Base-by-base conservation (phyloP, 2,329 filamentous ascomycete genomes). In the Ceratocystis colombiana region DNA sequence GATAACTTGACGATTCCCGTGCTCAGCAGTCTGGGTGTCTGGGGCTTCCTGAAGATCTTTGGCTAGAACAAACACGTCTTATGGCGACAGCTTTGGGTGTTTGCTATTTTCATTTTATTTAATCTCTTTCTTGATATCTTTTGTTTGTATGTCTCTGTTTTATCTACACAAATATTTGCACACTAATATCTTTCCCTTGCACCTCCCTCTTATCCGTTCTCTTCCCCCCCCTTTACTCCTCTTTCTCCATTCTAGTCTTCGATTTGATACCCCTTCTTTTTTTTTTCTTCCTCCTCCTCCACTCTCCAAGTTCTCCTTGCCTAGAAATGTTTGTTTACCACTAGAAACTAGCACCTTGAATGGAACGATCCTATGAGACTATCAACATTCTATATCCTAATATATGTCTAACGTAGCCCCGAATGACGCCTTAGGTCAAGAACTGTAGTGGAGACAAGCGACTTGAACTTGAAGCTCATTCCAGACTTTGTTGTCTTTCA, bases 1-100 rank as follows among this genome's bases (percentile, higher is more conserved):
- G 94, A 99, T 77, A 99, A 99, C 76, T 79, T 99, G 71, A 97
- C 93, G 62, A 99, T 99, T 75, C 94, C 94, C 1, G 85, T 96
- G 30, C 80, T 99, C 62, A 96, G 90, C 73, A 91, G 92, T 28
- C 77, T 90, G 59, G 92, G 92, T 5, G 85, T 99, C 68, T 96
- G 89, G 87, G 88, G 88, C 0, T 96, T 99, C 75, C 80, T 97
- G 71, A 95, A 89, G 77, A 75, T 91, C 62, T 96, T 96, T 80
- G 87, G 87, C 64, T 85, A 79, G 74, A 70, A 30, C 44, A 41
- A 28, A 15, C 46, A 48, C n/a, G 1, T 10, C 20, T 22, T 53
- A 12, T 12, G 37, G 37, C 37, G 37, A 41, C 37, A 41, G 12
- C 37, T 25, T 25, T 48, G 46, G 46, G 17, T 20, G 8, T 12